phyloP scores from a whole-genome alignment of 164 flowering plant genomes.

The Cinnamomum micranthum region DNA sequence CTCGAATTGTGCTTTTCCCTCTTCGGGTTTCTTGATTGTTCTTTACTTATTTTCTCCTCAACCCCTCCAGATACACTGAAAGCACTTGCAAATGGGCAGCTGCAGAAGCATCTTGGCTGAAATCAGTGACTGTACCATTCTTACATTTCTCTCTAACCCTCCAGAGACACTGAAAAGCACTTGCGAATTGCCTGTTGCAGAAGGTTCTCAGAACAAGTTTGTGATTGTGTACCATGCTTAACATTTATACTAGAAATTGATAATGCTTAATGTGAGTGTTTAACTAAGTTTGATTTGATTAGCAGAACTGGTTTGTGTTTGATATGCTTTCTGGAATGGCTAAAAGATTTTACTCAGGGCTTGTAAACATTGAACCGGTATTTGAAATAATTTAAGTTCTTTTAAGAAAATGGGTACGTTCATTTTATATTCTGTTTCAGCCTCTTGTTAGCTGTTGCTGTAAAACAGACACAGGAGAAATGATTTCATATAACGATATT shows the following conservation, averaged over 20 bases:
- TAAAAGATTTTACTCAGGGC: not conserved
- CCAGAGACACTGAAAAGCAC: not conserved
- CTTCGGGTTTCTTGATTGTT: not conserved
- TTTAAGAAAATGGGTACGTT: too few relatives aligned
- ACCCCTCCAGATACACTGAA: conserved; percentile 51
- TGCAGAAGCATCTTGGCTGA: conserved; percentile 58
- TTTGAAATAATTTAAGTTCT: too few relatives aligned
- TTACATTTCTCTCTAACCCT: not conserved
- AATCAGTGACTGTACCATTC: conserved; percentile 16
- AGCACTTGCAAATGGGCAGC: conserved; percentile 54
- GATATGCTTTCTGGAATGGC: not conserved
- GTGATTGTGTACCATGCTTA: too few relatives aligned
- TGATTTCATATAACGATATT: too few relatives aligned
- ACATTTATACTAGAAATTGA: not conserved
- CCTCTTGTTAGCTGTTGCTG: too few relatives aligned
- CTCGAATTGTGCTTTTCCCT: not conserved
- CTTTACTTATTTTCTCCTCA: conserved; percentile 4
- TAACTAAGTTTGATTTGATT: not conserved
- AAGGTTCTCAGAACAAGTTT: not conserved
- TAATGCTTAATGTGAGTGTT: not conserved
- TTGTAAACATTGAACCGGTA: not conserved
- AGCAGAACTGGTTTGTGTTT: not conserved
- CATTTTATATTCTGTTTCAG: too few relatives aligned
- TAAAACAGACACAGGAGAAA: too few relatives aligned
- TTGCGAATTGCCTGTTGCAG: not conserved